Base-by-base conservation (phyloP, 202 grass and related monocot genomes). In the Elaeis oleifera region DNA sequence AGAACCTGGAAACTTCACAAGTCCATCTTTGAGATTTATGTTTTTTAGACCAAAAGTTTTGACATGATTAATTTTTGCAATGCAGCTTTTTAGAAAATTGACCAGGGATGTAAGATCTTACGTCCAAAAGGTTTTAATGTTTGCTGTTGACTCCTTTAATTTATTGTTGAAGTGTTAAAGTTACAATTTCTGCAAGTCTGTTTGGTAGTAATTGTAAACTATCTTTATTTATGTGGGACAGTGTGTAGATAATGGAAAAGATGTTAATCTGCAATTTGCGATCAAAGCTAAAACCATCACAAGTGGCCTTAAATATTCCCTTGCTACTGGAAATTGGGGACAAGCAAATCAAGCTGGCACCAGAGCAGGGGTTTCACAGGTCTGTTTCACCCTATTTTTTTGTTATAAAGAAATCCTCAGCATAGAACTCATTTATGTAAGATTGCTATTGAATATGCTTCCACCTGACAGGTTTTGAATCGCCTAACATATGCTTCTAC, bases 301-400 rank as follows among this genome's bases (percentile, higher is more conserved):
- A 16, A 99, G 88, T 65, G 94, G 88, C n/a, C 81, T 99, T 67
- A 99, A 99, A 77, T 99, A 99, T 67, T 92, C 88, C 11, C 88
- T 99, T 66, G 88, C 94, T 84, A 99, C 94, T 65, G 94, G 94
- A 67, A 99, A 99, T 58, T 99, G 94, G 94, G 88, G 88, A 23
- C 94, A 99, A 51, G 88, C 88, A 72, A 99, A 99, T 80, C 94
- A 99, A 87, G 94, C 85, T 84, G 94, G 94, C 59, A 94, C 94
- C 56, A 86, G 94, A 69, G 88, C 94, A 2, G 94, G 94, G 58
- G 94, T 99, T 62, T 99, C 94, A 79, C 94, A 99, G 88, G 94
- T 99, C 63, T 63, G 31, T 44, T 13, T 44, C 53, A 50, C 60
- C 80, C 74, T 65, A 51, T 14, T 51, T 63, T 24, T 62, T 17